Evolutionary conservation across 2,329 filamentous ascomycete species (phyloP).

Genomic region (Calonectria crousiana): DNA sequence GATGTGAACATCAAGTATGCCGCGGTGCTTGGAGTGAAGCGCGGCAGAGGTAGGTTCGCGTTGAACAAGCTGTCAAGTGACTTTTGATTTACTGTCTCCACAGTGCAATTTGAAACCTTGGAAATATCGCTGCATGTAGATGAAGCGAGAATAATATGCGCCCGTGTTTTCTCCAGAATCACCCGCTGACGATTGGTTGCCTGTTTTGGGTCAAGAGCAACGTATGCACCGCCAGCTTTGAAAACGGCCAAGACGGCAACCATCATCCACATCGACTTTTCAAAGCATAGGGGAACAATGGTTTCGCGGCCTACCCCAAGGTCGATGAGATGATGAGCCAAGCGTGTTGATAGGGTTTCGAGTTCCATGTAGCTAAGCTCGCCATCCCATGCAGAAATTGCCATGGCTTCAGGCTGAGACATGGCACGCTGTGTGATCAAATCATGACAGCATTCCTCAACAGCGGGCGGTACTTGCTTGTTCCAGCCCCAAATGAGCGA

Average conservation of each 20-base stretch:
- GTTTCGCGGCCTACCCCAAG: constrained; percentile 42
- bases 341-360: constrained; percentile 50
- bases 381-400: constrained; percentile 40
- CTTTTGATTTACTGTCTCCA: background rate
- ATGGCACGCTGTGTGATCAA: background rate
- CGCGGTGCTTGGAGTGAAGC: background rate
- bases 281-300: constrained; percentile 29
- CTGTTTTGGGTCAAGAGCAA: constrained; percentile 27
- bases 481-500: background rate
- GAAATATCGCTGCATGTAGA: too few relatives aligned
- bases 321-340: constrained; percentile 51
- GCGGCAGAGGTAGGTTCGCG: background rate
- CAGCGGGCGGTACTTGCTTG: background rate
- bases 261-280: constrained; percentile 39
- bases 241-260: constrained; percentile 41
- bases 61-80: background rate
- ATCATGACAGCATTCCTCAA: background rate
- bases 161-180: background rate
- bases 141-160: background rate
- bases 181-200: background rate
- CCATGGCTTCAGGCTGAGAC: constrained; percentile 13
- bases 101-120: too few relatives aligned
- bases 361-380: constrained; percentile 55
- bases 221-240: constrained; percentile 42
- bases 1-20: constrained; percentile 42